Evolutionary conservation across 169 alveolate genomes (phyloP).

Genomic region (Haemoproteus tartakovskyi): DNA sequence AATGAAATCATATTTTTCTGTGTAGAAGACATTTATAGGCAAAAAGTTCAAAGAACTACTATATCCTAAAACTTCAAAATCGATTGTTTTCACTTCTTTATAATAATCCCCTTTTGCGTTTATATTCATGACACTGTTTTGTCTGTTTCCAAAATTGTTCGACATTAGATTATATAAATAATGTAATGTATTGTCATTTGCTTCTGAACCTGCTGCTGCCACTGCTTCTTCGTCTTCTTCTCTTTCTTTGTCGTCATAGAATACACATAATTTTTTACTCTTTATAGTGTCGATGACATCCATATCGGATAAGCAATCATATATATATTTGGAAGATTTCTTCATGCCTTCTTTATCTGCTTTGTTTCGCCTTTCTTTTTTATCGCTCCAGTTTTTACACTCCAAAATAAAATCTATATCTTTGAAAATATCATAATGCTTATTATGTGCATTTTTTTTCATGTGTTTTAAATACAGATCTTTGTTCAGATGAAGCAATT

Average conservation of each 20-base stretch:
- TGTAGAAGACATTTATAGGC: slow-evolving; percentile 48
- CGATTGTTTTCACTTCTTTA: slow-evolving; percentile 32
- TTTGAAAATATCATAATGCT: no score
- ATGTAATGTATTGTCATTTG: slow-evolving; percentile 38
- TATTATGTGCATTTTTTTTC: neutral
- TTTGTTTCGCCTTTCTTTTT: no score
- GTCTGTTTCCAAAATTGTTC: slow-evolving; percentile 1
- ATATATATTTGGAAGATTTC: slow-evolving; percentile 20
- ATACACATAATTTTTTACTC: slow-evolving; percentile 58
- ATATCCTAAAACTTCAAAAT: slow-evolving; percentile 20
- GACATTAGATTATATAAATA: slow-evolving; percentile 5
- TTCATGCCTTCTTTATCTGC: no score
- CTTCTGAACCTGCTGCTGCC: no score
- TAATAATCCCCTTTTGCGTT: slow-evolving; percentile 29
- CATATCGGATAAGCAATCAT: slow-evolving; percentile 43
- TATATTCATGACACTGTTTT: no score
- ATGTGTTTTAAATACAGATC: neutral
- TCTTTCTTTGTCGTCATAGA: slow-evolving; percentile 57
- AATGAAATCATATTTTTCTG: slow-evolving; percentile 54
- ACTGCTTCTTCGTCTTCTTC: slow-evolving; percentile 50
- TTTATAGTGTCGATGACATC: slow-evolving; percentile 55
- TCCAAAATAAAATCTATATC: no score
- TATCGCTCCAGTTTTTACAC: no score
- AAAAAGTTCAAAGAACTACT: slow-evolving; percentile 50
- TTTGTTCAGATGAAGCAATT: neutral